These are phyloP conservation scores for Botrytis fabae DNA, from an alignment of 2,329 filamentous ascomycete species.

Conservation along the genomic window DNA sequence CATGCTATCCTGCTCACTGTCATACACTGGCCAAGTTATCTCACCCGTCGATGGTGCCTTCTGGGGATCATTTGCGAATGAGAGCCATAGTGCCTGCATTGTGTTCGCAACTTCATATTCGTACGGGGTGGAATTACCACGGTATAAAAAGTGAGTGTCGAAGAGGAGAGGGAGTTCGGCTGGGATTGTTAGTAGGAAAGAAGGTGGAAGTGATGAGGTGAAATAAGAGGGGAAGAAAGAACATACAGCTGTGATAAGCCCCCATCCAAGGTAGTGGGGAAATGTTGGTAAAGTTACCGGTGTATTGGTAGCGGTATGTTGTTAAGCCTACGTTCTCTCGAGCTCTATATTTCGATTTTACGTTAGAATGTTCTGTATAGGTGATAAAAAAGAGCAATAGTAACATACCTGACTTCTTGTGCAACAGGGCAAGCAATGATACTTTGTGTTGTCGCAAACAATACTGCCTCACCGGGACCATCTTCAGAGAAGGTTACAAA, in stretches of 20 bases:
- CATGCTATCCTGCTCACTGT: neutral
- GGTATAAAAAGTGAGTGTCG: slow-evolving; percentile 16
- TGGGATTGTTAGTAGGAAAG: neutral
- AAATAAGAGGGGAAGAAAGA: neutral
- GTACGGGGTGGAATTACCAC: slow-evolving; percentile 1
- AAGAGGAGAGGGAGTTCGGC: slow-evolving; percentile 22
- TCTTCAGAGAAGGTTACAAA: slow-evolving; percentile 29
- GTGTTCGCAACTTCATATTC: slow-evolving; percentile 2
- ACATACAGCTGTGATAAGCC: slow-evolving; percentile 37
- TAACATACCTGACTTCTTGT: slow-evolving; percentile 25
- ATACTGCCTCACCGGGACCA: slow-evolving; percentile 25
- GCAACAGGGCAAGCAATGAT: slow-evolving; percentile 25
- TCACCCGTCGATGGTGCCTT: neutral
- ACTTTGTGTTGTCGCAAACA: slow-evolving; percentile 21
- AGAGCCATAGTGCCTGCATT: slow-evolving; percentile 14
- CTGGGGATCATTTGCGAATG: neutral
- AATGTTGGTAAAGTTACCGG: slow-evolving; percentile 41
- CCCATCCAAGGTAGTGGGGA: slow-evolving; percentile 36
- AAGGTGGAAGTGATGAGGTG: neutral
- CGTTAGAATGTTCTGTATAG: neutral
- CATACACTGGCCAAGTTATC: slow-evolving; percentile 1
- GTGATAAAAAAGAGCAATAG: neutral
- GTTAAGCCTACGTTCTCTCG: slow-evolving; percentile 24
- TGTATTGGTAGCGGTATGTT: slow-evolving; percentile 40
- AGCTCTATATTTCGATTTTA: neutral